Percentiles rank a stretch among this genome's conserved stretches.
These are phyloP conservation scores for Aspergillus pseudonomiae DNA, from an alignment of 2,329 filamentous ascomycete species.

Conservation along the genomic window DNA sequence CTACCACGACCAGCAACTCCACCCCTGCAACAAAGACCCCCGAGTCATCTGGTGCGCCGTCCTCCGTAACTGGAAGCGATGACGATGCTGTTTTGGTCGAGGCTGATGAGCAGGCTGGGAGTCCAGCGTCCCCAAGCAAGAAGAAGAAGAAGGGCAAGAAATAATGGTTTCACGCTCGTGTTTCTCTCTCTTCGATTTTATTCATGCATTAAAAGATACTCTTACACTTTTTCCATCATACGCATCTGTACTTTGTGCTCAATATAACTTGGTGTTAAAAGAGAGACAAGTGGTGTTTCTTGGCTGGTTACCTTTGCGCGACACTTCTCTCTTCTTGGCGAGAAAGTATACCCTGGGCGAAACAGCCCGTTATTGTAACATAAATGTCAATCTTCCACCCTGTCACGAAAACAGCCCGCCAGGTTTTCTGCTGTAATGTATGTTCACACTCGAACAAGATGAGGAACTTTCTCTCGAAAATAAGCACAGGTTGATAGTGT, in stretches of 20 bases:
- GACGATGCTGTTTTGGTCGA: slow-evolving; percentile 82
- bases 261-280: neutral
- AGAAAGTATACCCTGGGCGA: neutral
- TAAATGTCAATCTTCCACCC: too few species aligned
- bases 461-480: too few species aligned
- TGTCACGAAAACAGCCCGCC: too few species aligned
- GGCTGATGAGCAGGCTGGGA: slow-evolving; percentile 50
- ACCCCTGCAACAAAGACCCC: slow-evolving; percentile 23
- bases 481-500: neutral
- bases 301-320: neutral
- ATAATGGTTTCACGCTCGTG: slow-evolving; percentile 19
- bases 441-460: neutral
- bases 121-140: slow-evolving; percentile 24
- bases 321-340: neutral
- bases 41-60: slow-evolving; percentile 29
- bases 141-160: slow-evolving; percentile 55
- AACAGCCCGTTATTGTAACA: neutral
- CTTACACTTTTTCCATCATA: neutral
- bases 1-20: slow-evolving; percentile 13
- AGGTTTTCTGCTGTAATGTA: neutral
- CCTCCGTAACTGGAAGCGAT: slow-evolving; percentile 56
- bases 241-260: neutral
- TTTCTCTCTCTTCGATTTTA: slow-evolving; percentile 7
- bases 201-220: slow-evolving; percentile 9
- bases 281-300: neutral